Conservation (phyloP, 164 flowering plant genomes). For the Magnolia changhungtana region DNA sequence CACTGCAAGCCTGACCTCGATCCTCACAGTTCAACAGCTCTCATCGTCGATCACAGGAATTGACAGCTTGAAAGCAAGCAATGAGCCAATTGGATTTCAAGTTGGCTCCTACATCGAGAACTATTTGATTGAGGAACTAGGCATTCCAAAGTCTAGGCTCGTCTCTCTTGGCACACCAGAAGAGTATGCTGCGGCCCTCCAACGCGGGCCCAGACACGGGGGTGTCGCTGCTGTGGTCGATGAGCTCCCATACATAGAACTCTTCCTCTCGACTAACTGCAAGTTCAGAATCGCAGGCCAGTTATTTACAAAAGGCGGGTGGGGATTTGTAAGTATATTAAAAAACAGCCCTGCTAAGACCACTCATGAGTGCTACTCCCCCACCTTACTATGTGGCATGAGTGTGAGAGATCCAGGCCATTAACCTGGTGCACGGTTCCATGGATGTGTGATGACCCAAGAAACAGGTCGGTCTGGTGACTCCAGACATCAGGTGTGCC, state of each 20-base stretch:
- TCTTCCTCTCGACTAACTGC: slow-evolving; percentile 49
- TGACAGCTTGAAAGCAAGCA: slow-evolving; percentile 36
- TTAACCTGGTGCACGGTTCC: neutral
- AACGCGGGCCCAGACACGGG: slow-evolving; percentile 30
- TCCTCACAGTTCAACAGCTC: slow-evolving; percentile 39
- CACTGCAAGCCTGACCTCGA: slow-evolving; percentile 44
- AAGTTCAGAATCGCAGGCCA: slow-evolving; percentile 41
- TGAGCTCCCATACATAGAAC: slow-evolving; percentile 49
- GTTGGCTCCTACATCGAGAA: slow-evolving; percentile 48
- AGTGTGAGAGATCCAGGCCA: neutral
- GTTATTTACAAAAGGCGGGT: slow-evolving; percentile 51
- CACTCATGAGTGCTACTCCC: neutral
- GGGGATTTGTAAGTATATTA: slow-evolving; percentile 63
- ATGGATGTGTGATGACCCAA: neutral
- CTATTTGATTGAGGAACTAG: slow-evolving; percentile 42
- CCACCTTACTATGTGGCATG: neutral
- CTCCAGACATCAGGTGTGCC: neutral
- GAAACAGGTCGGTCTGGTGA: neutral
- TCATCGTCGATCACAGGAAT: slow-evolving; percentile 51
- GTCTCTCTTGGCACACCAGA: slow-evolving; percentile 45
- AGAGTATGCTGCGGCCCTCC: slow-evolving; percentile 39
- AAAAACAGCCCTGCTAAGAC: neutral
- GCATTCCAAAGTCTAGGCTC: slow-evolving; percentile 40
- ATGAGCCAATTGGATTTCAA: slow-evolving; percentile 47
- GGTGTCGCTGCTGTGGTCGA: slow-evolving; percentile 58